Evolutionary conservation across 768 basidiomycete species (phyloP), one percentile per base, ranked within the genome.

Genomic region (Lyophyllum atratum): DNA sequence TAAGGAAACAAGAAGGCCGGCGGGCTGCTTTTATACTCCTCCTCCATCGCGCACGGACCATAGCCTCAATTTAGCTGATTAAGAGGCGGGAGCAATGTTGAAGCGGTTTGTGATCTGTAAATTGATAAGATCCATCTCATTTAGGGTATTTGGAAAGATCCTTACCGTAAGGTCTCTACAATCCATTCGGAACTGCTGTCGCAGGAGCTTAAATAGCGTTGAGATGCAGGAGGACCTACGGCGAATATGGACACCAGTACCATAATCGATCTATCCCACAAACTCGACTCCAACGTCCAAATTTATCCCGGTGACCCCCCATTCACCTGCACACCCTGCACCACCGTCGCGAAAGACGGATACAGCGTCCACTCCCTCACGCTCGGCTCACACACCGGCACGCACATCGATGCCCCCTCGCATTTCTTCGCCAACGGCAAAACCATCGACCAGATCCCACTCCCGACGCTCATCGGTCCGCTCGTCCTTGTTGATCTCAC

Each of bases 351-450:
- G 4, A 66, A 73, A 54, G 76, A 85, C 53, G 81, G 82, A 34
- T 82, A 77, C 64, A 78, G 73, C 48, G 80, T 87, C 12, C 79
- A 79, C 58, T 64, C 74, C 0, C 70, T 92, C 48, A 72, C 80
- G 25, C 63, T 90, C 21, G 81, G 86, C 4, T 84, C 89, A 1
- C 90, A 92, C 65, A 85, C 86, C 1, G 90, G 90, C 45, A 92
- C 90, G 2, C 90, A 92, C 72, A 77, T 92, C 68, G 90, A 92
- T 63, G 87, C 89, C 1, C 90, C 90, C 0, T 84, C 80, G 49
- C 90, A 92, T 64, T 91, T 90, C 73, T 70, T 86, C 69, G 70
- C 72, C 4, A 73, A 79, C 26, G 88, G 86, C 4, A 70, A 71
- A 43, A 81, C 82, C 9, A 75, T 91, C 45, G 83, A 85, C 60